Base-by-base conservation (phyloP, 129 eudicot species). In the Arctium lappa region DNA sequence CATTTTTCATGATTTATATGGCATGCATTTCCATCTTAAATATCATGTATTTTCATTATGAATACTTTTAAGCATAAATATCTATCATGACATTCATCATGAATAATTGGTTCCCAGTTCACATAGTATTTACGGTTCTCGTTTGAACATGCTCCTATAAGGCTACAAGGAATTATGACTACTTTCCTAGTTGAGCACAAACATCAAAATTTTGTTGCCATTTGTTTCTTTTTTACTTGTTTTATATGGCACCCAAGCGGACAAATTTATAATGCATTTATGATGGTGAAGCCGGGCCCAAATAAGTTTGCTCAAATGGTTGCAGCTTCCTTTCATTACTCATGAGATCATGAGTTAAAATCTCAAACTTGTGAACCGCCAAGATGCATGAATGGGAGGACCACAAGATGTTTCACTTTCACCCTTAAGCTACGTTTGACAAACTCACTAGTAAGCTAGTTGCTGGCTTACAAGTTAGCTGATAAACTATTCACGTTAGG, bases 191-290 rank as follows among this genome's bases (percentile, higher is more conserved):
- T 44, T 33, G n/a, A 18, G 7, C 7, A 37, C 68, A 85, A 37
- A 46, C 77, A 77, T 75, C 34, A 63, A 65, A 68, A 13, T 13
- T 22, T 63, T 8, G 70, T 36, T 2, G 38, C 33, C 70, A 66
- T 80, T 22, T 34, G 32, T 77, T 74, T 82, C 65, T 53, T 44
- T 74, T 38, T 56, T 50, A 69, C 38, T 60, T 38, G 50, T 56
- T 31, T 71, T 39, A 77, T 16, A 70, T 38, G n/a, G 79, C 8
- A 83, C 78, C 36, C 71, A 15, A 65, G n/a, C 22, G 22, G 50
- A 48, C 33, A 60, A 31, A 81, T 60, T 16, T 46, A 46, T 11
- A 46, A 60, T 1, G 7, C 8, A 60, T 60, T n/a, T n/a, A 60
- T n/a, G 8, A 60, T 60, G 68, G 62, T 50, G 62, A 50, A 15